Evolutionary conservation across 1,284 basidiomycete species (phyloP).

Genomic region (Bondarzewia mesenterica): DNA sequence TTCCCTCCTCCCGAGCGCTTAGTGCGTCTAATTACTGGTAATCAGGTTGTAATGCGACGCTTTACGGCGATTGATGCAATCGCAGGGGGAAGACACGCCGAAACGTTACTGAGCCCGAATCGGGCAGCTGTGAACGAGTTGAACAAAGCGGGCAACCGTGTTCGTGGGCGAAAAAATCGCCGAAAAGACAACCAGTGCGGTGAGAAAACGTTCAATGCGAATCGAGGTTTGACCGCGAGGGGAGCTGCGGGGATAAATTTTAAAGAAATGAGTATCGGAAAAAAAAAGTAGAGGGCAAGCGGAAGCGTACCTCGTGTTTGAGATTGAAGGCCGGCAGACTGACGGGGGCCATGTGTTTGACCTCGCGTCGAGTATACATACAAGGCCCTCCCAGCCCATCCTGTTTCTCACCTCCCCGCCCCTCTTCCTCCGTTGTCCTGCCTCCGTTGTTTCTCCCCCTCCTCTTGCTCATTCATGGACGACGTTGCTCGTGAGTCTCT

Average conservation of each 20-base stretch:
- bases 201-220: too few species aligned
- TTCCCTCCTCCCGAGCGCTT: too few species aligned
- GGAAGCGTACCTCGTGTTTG: conserved; percentile 8
- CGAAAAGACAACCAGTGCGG: too few species aligned
- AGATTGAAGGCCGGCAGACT: conserved; percentile 10
- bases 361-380: not conserved
- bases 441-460: conserved; percentile 18
- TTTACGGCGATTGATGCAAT: too few species aligned
- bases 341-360: conserved; percentile 20
- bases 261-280: not conserved
- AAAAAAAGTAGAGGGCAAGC: not conserved
- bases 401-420: not conserved
- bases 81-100: too few species aligned
- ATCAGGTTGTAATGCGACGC: too few species aligned
- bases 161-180: too few species aligned
- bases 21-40: too few species aligned
- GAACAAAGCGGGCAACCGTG: too few species aligned
- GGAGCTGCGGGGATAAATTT: not conserved
- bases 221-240: too few species aligned
- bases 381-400: not conserved
- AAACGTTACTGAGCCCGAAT: too few species aligned
- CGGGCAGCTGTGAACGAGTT: too few species aligned
- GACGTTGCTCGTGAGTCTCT: conserved; percentile 36
- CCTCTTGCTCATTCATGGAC: conserved; percentile 36
- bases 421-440: conserved; percentile 23